phyloP scores from a whole-genome alignment of 306 rosid genomes.

The Cyclanthera cordifolia region DNA sequence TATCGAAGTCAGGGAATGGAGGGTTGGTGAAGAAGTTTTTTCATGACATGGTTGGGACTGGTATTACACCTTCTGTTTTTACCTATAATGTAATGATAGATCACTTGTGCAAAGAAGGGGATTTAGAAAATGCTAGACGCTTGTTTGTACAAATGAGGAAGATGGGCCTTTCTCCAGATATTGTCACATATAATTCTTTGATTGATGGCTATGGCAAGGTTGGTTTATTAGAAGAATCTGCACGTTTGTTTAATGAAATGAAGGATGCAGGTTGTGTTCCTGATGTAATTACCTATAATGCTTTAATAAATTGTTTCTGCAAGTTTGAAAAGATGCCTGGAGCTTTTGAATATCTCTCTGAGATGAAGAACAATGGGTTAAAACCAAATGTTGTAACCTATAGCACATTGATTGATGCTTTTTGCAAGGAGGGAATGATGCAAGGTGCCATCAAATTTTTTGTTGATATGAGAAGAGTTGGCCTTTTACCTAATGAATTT shows the following conservation, averaged over 20 bases:
- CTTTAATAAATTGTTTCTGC: slow-evolving; percentile 69
- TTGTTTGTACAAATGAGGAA: slow-evolving; percentile 60
- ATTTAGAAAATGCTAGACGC: slow-evolving; percentile 44
- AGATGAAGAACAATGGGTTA: slow-evolving; percentile 55
- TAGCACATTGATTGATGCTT: slow-evolving; percentile 77
- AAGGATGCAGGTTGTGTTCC: slow-evolving; percentile 53
- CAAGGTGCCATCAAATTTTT: slow-evolving; percentile 62
- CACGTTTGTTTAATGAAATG: slow-evolving; percentile 51
- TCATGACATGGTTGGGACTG: slow-evolving; percentile 51
- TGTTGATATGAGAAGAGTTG: slow-evolving; percentile 70
- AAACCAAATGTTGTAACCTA: slow-evolving; percentile 79
- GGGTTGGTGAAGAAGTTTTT: slow-evolving; percentile 41
- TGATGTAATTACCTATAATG: slow-evolving; percentile 60
- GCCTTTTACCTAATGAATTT: slow-evolving; percentile 72
- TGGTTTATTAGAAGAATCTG: slow-evolving; percentile 40
- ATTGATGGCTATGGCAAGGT: slow-evolving; percentile 82
- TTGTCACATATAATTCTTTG: slow-evolving; percentile 78
- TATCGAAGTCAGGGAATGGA: slow-evolving; percentile 49
- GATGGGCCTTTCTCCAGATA: slow-evolving; percentile 49
- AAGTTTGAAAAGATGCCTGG: slow-evolving; percentile 56
- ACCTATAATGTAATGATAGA: slow-evolving; percentile 68
- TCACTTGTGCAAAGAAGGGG: slow-evolving; percentile 61
- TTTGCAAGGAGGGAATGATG: slow-evolving; percentile 85
- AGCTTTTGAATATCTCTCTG: slow-evolving; percentile 52
- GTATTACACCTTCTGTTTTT: slow-evolving; percentile 59